Evolutionary conservation across 805 yeast genomes (phyloP), one percentile per base, ranked within the genome.

Genomic region (Suhomyces vadensis): DNA sequence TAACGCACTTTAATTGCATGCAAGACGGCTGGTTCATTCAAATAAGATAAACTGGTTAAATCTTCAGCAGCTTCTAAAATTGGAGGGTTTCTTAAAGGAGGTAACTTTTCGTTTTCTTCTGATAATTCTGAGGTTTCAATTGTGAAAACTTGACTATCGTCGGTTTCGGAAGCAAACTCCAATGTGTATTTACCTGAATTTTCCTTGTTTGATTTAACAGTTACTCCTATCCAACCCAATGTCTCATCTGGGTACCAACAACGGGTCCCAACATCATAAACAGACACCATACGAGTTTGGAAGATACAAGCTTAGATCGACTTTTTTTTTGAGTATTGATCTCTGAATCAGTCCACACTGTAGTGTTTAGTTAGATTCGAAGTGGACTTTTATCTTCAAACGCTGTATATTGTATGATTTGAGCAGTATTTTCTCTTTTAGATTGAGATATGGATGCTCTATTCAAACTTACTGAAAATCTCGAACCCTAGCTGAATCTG

Each of bases 1-100:
- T 94, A 92, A 53, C 99, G 81, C 50, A 87, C 80, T 58, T 82
- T 85, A 62, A 94, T 92, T 14, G 98, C 97, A 58, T 91, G 95
- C 53, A 92, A 76, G 39, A 92, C 97, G 1, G 97, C 95, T 1
- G 99, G 98, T 64, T 92, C 99, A 64, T 92, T 92, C 56, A 94
- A 73, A 61, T 92, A 91, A 0, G 97, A 90, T 44, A 92, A 75
- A 42, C 90, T 84, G 2, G 98, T 94, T 58, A 92, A 77, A 68
- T 94, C 99, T 62, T 92, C 97, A 14, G 95, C 89, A 3, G 96
- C 86, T 65, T 92, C 99, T 51, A 89, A 74, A 48, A 85, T 82
- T 2, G 95, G 94, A 41, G 97, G 97, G 63, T 92, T 92, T 63
- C 96, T 79, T 61, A 91, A 76, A 24, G 89, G 81, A 3, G 96